phyloP scores from a whole-genome alignment of 805 yeast genomes.

The Zygoascus bituminiphila region DNA sequence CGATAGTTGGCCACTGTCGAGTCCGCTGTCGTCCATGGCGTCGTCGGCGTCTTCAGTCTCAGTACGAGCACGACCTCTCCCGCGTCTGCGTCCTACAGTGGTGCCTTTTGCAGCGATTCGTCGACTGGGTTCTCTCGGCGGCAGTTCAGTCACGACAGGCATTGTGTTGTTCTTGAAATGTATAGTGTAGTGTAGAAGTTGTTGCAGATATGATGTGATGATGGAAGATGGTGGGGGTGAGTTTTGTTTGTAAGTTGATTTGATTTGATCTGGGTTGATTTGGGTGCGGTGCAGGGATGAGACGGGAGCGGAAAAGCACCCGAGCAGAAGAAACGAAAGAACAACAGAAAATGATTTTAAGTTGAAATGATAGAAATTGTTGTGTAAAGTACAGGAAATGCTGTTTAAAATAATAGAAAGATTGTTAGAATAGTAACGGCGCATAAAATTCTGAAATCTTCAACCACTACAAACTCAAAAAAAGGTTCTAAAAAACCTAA shows the following conservation, averaged over 20 bases:
- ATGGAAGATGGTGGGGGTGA: neutral
- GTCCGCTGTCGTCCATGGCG: neutral
- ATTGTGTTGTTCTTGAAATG: neutral
- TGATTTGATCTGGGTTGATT: neutral
- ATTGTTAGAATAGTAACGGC: no score
- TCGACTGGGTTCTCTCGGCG: constrained; percentile 11
- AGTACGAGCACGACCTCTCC: neutral
- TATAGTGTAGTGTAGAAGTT: neutral
- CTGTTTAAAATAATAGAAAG: no score
- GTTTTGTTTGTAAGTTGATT: neutral
- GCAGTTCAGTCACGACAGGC: constrained; percentile 9
- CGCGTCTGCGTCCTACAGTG: neutral
- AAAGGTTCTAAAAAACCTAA: no score
- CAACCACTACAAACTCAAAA: no score
- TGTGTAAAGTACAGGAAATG: no score
- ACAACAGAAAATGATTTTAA: no score
- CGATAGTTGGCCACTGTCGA: neutral
- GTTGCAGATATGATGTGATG: neutral
- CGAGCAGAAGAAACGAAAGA: no score
- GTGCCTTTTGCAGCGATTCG: constrained; percentile 7
- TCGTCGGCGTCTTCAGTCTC: neutral
- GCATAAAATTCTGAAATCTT: no score
- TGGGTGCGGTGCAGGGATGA: no score
- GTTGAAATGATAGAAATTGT: no score
- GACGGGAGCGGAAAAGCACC: no score